Percentiles rank a stretch among this genome's conserved stretches.
Evolutionary conservation across 2,329 filamentous ascomycete species (phyloP).

Genomic region (Xylariaceae sp.): DNA sequence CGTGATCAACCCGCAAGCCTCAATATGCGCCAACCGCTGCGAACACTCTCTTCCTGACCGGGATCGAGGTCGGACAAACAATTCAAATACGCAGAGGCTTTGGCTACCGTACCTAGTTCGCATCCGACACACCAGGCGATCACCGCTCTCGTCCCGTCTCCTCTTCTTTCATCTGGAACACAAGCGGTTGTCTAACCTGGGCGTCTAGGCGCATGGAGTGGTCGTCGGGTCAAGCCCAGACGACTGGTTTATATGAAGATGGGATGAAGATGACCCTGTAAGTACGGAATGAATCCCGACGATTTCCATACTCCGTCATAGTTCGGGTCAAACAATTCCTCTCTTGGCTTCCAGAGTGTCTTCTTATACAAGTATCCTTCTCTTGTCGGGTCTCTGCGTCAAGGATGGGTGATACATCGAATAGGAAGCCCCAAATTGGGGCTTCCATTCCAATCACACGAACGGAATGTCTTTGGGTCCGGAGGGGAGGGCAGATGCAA

Average conservation of each 20-base stretch:
- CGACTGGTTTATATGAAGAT: neutral
- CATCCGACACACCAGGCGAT: neutral
- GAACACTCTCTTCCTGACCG: constrained; percentile 3
- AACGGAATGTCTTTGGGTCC: constrained; percentile 6
- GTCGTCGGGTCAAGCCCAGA: neutral
- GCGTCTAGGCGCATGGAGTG: neutral
- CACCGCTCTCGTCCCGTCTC: neutral
- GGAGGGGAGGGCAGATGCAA: constrained; percentile 11
- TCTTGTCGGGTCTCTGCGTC: constrained; percentile 3
- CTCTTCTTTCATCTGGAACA: neutral
- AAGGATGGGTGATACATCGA: constrained; percentile 14
- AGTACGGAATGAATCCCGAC: neutral
- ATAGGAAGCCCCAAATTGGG: constrained; percentile 4
- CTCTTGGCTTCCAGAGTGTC: constrained; percentile 1
- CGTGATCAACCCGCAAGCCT: constrained; percentile 9
- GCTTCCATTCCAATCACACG: constrained; percentile 9
- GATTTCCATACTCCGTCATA: constrained; percentile 4
- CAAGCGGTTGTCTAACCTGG: neutral
- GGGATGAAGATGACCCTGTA: neutral
- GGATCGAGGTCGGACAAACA: neutral
- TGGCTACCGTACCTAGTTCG: neutral
- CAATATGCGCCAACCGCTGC: constrained; percentile 9
- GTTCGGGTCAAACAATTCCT: constrained; percentile 7
- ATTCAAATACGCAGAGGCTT: neutral
- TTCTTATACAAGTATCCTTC: too few relatives aligned